Conservation (phyloP, 179 eudicot genomes). For the Nepenthes alata region DNA sequence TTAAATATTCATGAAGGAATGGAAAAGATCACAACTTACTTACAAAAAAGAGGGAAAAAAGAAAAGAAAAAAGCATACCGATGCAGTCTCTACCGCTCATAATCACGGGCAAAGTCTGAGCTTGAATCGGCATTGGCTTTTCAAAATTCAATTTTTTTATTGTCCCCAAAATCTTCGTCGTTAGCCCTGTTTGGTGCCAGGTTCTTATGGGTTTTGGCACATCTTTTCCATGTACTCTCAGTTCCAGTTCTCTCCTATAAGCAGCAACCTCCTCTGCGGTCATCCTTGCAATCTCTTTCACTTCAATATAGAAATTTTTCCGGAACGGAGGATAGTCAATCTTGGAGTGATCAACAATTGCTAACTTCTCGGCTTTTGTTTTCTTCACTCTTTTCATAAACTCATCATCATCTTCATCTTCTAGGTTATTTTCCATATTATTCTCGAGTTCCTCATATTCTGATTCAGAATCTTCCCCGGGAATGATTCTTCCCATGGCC, state of each 20-base stretch:
- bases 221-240: constrained; percentile 85
- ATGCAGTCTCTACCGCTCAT: constrained; percentile 98
- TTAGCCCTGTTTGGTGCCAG: constrained; percentile 81
- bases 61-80: constrained; percentile 23
- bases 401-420: constrained; percentile 88
- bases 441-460: constrained; percentile 47
- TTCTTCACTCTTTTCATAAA: constrained; percentile 92
- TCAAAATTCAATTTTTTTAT: constrained; percentile 68
- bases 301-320: constrained; percentile 83
- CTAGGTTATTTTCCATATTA: constrained; percentile 31
- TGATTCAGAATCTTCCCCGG: constrained; percentile 76
- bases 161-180: constrained; percentile 64
- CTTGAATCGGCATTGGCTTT: constrained; percentile 88
- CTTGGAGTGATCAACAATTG: constrained; percentile 81
- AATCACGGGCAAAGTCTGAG: constrained; percentile 82
- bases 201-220: constrained; percentile 77
- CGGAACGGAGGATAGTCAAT: constrained; percentile 68
- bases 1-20: too few relatives aligned
- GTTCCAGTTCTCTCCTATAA: constrained; percentile 58
- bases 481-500: constrained; percentile 69
- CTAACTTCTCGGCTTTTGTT: constrained; percentile 73
- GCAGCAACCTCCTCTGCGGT: constrained; percentile 55
- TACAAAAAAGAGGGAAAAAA: too few relatives aligned
- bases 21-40: too few relatives aligned
- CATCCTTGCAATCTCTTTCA: constrained; percentile 71